These are phyloP conservation scores for Hericium coralloides DNA, from an alignment of 768 basidiomycete genomes.

Conservation along the genomic window DNA sequence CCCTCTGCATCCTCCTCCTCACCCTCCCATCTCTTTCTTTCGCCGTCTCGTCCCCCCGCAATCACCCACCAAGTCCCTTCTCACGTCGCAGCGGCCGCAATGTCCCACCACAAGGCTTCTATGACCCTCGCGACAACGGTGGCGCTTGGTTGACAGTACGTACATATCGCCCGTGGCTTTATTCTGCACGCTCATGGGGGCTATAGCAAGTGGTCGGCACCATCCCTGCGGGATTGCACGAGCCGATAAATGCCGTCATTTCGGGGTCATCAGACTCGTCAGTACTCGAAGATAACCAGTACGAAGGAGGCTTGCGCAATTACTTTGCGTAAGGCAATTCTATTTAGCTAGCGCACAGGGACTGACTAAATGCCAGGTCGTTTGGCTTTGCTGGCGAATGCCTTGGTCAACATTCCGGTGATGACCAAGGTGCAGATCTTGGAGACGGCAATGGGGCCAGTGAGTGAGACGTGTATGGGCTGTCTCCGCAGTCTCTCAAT, in stretches of 20 bases:
- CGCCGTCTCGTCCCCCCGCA: slow-evolving; percentile 4
- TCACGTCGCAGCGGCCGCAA: slow-evolving; percentile 13
- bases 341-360: neutral
- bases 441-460: slow-evolving; percentile 75
- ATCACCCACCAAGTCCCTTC: slow-evolving; percentile 15
- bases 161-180: neutral
- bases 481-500: neutral
- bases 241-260: slow-evolving; percentile 80
- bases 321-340: slow-evolving; percentile 59
- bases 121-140: slow-evolving; percentile 43
- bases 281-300: slow-evolving; percentile 52
- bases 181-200: neutral
- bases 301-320: slow-evolving; percentile 70
- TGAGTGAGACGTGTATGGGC: slow-evolving; percentile 26
- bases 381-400: slow-evolving; percentile 72
- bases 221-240: slow-evolving; percentile 28
- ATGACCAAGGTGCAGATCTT: slow-evolving; percentile 61
- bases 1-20: slow-evolving; percentile 24
- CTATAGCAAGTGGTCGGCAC: slow-evolving; percentile 1
- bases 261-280: slow-evolving; percentile 63
- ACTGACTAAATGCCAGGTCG: slow-evolving; percentile 33
- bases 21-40: slow-evolving; percentile 19
- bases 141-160: slow-evolving; percentile 70
- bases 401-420: slow-evolving; percentile 71
- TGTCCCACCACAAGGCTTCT: slow-evolving; percentile 49